phyloP scores from a whole-genome alignment of 2,329 filamentous ascomycete genomes.

The Claviceps sp. region DNA sequence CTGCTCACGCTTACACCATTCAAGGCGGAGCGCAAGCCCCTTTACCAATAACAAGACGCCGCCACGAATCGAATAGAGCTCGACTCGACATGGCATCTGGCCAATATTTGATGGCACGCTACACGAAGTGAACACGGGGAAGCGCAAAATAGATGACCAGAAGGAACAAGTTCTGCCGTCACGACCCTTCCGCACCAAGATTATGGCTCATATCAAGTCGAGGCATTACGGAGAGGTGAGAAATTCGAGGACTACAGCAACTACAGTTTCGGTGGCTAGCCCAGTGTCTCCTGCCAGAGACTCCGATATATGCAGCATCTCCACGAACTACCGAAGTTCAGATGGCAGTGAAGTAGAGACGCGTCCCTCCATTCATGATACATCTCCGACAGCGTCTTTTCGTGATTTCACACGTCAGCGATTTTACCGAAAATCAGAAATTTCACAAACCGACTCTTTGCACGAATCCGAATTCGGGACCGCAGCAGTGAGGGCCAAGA shows the following conservation, averaged over 20 bases:
- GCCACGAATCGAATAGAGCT: conserved; percentile 29
- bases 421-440: background rate
- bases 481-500: background rate
- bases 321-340: background rate
- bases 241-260: background rate
- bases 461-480: background rate
- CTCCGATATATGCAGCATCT: background rate
- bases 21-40: conserved; percentile 25
- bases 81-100: conserved; percentile 18
- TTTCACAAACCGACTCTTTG: background rate
- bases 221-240: background rate
- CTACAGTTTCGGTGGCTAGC: background rate
- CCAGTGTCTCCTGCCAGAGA: background rate
- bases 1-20: background rate
- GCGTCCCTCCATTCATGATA: background rate
- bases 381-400: background rate
- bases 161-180: background rate
- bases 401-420: background rate
- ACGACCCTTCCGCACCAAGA: background rate
- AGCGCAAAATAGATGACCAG: background rate
- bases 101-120: conserved; percentile 16
- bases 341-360: background rate
- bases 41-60: conserved; percentile 24
- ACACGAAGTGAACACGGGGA: conserved; percentile 6
- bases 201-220: background rate